Evolutionary conservation across 2,329 filamentous ascomycete species (phyloP), one percentile per base, ranked within the genome.

Genomic region (Fusarium zealandicum): DNA sequence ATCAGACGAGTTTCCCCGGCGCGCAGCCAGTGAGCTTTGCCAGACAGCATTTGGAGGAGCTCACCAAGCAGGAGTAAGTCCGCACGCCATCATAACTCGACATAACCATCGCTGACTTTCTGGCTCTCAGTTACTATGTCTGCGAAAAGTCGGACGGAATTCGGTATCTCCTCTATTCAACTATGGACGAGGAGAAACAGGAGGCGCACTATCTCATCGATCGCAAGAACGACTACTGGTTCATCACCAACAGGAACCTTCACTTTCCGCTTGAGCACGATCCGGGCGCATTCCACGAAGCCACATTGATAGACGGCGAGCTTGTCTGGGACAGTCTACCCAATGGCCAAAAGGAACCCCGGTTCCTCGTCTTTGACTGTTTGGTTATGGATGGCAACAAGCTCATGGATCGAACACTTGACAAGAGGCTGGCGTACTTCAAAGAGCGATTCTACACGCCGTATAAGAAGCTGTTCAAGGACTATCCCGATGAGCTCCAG

Each of bases 91-190:
- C 30, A n/a, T 28, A 10, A 28, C 4, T 9, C 20, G 6, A 25
- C 14, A 27, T 46, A 20, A 1, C 14, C 2, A 4, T 22, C 36
- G 32, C 45, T 63, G 37, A 55, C 56, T 63, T 22, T 20, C 16
- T 40, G 12, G 13, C 17, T 35, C 35, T 44, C 57, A 89, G 86
- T 75, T 99, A 98, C 78, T 99, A 93, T 72, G 90, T 99, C 61
- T 97, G 93, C 80, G 95, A 99, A 76, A 99, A 99, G 78, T 96
- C 93, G 1, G 95, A 99, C 71, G 95, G 95, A 48, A 91, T 98
- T 60, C 87, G 95, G 60, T 97, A 96, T 73, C 84, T 99, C n/a
- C 84, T 99, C 61, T 98, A 96, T 79, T 86, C 95, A 62, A 92
- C 90, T 43, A 73, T 79, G 7, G 88, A 89, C 70, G 82, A 86